Base-by-base conservation (phyloP, 352 stramenopile species). In the Phytopythium mirpurense region DNA sequence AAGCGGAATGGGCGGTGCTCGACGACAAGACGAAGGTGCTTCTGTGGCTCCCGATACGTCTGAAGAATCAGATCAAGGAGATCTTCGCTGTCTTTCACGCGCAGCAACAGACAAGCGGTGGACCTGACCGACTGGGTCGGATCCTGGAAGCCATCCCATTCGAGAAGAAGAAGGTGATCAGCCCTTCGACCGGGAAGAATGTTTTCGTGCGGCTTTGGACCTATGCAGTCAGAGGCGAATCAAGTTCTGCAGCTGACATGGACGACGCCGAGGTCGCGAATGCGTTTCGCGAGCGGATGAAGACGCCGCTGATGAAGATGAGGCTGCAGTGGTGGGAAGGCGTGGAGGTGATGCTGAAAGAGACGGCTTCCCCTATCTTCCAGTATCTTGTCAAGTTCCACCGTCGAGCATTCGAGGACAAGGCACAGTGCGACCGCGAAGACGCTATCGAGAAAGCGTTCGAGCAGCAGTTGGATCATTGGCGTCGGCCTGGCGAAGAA, bases 21-120 rank as follows among this genome's bases (percentile, higher is more conserved):
- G 60, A 63, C 26, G 16, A 23, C 0, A 23, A 7, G 2, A 62
- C 54, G 18, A 46, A 65, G 55, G 51, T 54, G 10, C 50, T 56
- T 1, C 36, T 74, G 26, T 50, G 8, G 12, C 11, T 65, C 8
- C 61, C 64, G 6, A 46, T 72, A 21, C 62, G 68, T 11, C 35
- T 74, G 16, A 72, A 66, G n/a, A 67, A 68, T 3, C 57, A 68
- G 3, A 56, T 72, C 3, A 66, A 70, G 44, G 5, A 21, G 15
- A 38, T 74, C 2, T 56, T 64, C 27, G 55, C 44, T 5, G 42
- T 6, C 8, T 75, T 70, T 27, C 43, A 48, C 16, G 34, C 60
- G 12, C 34, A 50, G 44, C 26, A 27, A 15, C 11, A 50, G 9
- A 10, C 15, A 3, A 21, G 11, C 2, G 16, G 26, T 23, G 26